These are phyloP conservation scores for Dendrocalamus latiflorus DNA, from an alignment of 202 grass and related monocot genomes.

Conservation along the genomic window DNA sequence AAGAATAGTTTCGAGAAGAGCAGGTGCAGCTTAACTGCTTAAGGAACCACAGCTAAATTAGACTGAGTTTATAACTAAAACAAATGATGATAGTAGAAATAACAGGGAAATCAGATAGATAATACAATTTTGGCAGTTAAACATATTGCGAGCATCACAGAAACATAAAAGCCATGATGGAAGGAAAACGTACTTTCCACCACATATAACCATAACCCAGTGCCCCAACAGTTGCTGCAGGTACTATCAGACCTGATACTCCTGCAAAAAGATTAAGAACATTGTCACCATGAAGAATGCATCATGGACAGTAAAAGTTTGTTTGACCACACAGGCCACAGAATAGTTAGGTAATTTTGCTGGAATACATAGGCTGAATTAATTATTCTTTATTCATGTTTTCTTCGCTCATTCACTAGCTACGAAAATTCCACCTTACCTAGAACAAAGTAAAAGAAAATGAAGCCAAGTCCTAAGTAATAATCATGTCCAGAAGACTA, in stretches of 20 bases:
- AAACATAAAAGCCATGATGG: constrained; percentile 21
- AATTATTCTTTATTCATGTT: background rate
- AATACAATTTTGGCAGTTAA: constrained; percentile 16
- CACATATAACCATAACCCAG: constrained; percentile 97
- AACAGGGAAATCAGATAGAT: background rate
- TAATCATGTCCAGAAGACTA: background rate
- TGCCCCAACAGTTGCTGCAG: constrained; percentile 82
- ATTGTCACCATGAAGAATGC: constrained; percentile 8
- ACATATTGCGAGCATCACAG: background rate
- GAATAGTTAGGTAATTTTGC: background rate
- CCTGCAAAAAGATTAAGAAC: constrained; percentile 38
- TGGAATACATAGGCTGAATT: background rate
- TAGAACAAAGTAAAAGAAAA: constrained; percentile 1
- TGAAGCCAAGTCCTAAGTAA: background rate
- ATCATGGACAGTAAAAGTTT: background rate
- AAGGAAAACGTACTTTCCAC: constrained; percentile 77
- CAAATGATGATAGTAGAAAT: constrained; percentile 3
- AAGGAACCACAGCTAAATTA: background rate
- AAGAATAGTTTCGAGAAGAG: background rate
- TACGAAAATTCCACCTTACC: background rate
- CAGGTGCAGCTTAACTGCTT: constrained; percentile 5
- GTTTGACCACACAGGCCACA: background rate
- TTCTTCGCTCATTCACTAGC: background rate
- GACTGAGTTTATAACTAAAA: background rate
- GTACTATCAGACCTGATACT: constrained; percentile 70